Evolutionary conservation across 2,329 filamentous ascomycete genomes (phyloP).

Genomic region (Trichoderma simmonsii): DNA sequence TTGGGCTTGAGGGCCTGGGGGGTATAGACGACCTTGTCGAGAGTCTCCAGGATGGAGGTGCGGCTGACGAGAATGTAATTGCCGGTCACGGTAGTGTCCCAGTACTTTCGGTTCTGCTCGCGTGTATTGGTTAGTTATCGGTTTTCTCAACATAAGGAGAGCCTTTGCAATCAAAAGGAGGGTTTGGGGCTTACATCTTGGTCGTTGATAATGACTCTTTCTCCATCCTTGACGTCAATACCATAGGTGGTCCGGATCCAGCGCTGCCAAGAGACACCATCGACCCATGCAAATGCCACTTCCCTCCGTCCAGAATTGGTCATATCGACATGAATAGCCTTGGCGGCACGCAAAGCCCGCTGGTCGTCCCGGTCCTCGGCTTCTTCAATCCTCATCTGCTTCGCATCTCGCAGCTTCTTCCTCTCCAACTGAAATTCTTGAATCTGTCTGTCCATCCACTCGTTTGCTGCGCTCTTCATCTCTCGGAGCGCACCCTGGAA

Average conservation of each 20-base stretch:
- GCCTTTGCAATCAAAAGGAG: too few relatives aligned
- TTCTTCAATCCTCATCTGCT: constrained; percentile 93
- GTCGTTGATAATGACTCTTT: constrained; percentile 93
- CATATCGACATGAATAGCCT: constrained; percentile 89
- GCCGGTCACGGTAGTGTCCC: constrained; percentile 87
- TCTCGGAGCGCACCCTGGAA: constrained; percentile 78
- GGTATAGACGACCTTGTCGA: constrained; percentile 65
- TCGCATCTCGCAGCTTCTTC: constrained; percentile 88
- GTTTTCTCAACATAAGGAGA: background rate
- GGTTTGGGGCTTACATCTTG: constrained; percentile 70
- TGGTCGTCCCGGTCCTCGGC: constrained; percentile 91
- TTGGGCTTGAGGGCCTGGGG: constrained; percentile 72
- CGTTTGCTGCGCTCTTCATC: constrained; percentile 90
- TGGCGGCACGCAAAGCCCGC: constrained; percentile 78
- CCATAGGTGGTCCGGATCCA: constrained; percentile 97
- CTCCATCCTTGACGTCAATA: constrained; percentile 81
- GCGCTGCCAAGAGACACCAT: constrained; percentile 94
- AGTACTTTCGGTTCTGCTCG: constrained; percentile 80
- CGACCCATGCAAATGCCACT: constrained; percentile 94
- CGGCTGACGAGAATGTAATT: constrained; percentile 87
- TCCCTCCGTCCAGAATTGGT: constrained; percentile 82
- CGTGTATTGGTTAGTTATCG: background rate
- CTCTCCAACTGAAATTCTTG: constrained; percentile 88
- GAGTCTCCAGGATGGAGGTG: constrained; percentile 85
- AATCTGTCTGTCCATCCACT: constrained; percentile 98